phyloP scores from a whole-genome alignment of 306 rosid species.

The Echinosophora koreensis region DNA sequence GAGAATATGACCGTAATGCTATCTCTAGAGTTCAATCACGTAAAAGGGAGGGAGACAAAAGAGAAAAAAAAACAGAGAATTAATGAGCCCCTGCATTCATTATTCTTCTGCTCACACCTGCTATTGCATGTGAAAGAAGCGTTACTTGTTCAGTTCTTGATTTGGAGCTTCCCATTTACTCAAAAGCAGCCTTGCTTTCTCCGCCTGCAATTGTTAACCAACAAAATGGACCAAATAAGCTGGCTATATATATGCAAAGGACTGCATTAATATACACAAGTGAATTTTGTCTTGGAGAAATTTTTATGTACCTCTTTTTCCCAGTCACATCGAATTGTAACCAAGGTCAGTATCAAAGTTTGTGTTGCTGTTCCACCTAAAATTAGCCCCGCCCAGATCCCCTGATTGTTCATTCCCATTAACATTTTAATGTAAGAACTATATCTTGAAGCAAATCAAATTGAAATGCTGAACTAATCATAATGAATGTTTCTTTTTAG shows the following conservation, averaged over 20 bases:
- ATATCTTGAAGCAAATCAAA: neutral
- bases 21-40: neutral
- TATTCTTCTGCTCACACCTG: neutral
- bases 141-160: neutral
- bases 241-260: neutral
- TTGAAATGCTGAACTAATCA: neutral
- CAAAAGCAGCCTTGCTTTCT: conserved; percentile 52
- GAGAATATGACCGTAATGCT: neutral
- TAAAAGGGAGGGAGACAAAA: neutral
- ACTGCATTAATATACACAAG: neutral
- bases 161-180: conserved; percentile 49
- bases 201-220: conserved; percentile 53
- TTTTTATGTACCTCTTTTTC: conserved; percentile 58
- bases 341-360: conserved; percentile 57
- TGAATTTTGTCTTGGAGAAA: neutral
- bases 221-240: neutral
- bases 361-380: conserved; percentile 75
- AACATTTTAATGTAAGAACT: neutral
- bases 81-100: neutral
- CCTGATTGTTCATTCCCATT: conserved; percentile 45
- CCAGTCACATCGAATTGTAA: conserved; percentile 75
- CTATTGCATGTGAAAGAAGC: neutral
- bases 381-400: conserved; percentile 76
- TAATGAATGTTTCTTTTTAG: too few relatives aligned
- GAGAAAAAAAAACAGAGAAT: too few relatives aligned